A percentile compares a stretch with the other conserved stretches of the same genome.
These are phyloP conservation scores for Pichia ethanolica DNA, from an alignment of 805 yeast species.

Conservation along the genomic window DNA sequence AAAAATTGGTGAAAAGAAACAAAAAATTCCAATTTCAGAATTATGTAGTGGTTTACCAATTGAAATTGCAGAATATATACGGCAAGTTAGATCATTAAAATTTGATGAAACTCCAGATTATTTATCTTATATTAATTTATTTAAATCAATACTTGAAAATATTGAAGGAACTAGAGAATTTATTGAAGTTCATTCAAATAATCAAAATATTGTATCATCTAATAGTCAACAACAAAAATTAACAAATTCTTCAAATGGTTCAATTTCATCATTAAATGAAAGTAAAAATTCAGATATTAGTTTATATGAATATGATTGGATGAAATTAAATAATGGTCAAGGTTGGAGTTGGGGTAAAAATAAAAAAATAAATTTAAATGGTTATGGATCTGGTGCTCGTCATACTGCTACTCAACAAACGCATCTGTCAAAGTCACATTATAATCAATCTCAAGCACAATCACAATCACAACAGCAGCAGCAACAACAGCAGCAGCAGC, in stretches of 20 bases:
- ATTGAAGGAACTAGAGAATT: conserved; percentile 28
- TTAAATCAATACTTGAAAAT: conserved; percentile 52
- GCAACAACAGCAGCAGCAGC: conserved; percentile 9
- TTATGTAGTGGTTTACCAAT: conserved; percentile 59
- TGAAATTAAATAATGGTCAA: conserved; percentile 67
- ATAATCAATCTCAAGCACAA: conserved; percentile 10
- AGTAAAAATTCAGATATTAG: conserved; percentile 36
- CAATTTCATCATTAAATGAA: background rate
- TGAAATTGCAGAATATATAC: conserved; percentile 69
- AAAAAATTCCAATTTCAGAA: conserved; percentile 56
- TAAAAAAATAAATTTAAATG: conserved; percentile 73
- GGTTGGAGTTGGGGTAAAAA: conserved; percentile 77
- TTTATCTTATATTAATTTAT: conserved; percentile 52
- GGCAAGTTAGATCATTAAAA: conserved; percentile 56
- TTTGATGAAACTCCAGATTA: conserved; percentile 81
- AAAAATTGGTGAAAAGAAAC: conserved; percentile 76
- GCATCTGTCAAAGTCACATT: conserved; percentile 10
- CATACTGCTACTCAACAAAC: conserved; percentile 8
- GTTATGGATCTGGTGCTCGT: conserved; percentile 47
- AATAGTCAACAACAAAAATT: background rate
- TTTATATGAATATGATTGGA: conserved; percentile 70
- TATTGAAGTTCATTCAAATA: background rate
- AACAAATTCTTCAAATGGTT: background rate
- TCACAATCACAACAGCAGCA: conserved; percentile 8
- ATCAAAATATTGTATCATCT: background rate